Evolutionary conservation across 768 basidiomycete genomes (phyloP).

Genomic region (Paxillus ammoniavirescens): DNA sequence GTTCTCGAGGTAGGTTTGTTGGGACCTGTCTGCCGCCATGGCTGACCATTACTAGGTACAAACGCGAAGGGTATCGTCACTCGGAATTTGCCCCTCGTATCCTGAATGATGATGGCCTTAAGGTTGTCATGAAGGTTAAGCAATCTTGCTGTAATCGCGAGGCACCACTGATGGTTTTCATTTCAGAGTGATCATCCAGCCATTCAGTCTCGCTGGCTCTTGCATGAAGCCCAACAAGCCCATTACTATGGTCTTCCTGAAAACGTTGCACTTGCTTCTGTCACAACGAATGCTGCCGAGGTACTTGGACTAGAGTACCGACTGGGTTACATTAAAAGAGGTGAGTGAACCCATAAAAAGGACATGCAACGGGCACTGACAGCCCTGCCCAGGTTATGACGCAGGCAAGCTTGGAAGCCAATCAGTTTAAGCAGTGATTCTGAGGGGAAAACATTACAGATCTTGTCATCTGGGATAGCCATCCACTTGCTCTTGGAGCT

Average conservation of each 20-base stretch:
- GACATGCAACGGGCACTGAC: conserved; percentile 1
- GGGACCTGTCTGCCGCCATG: not conserved
- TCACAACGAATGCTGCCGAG: conserved; percentile 71
- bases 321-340: conserved; percentile 70
- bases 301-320: conserved; percentile 78
- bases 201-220: conserved; percentile 68
- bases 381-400: conserved; percentile 53
- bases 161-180: not conserved
- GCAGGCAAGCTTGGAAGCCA: conserved; percentile 37
- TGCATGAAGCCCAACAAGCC: conserved; percentile 85
- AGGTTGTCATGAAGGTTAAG: conserved; percentile 51
- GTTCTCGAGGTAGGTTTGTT: conserved; percentile 35
- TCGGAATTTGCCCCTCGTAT: conserved; percentile 57
- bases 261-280: conserved; percentile 67
- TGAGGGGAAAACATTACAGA: conserved; percentile 30
- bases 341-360: conserved; percentile 25
- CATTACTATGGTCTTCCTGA: conserved; percentile 76
- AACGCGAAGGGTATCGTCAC: conserved; percentile 58
- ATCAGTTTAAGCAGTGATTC: not conserved
- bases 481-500: conserved; percentile 76
- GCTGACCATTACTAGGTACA: conserved; percentile 36
- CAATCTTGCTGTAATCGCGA: not conserved
- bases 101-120: conserved; percentile 46
- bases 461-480: conserved; percentile 66
- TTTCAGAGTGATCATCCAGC: conserved; percentile 64